Conservation (phyloP, 1,284 basidiomycete species). For the Austropuccinia psidii region DNA sequence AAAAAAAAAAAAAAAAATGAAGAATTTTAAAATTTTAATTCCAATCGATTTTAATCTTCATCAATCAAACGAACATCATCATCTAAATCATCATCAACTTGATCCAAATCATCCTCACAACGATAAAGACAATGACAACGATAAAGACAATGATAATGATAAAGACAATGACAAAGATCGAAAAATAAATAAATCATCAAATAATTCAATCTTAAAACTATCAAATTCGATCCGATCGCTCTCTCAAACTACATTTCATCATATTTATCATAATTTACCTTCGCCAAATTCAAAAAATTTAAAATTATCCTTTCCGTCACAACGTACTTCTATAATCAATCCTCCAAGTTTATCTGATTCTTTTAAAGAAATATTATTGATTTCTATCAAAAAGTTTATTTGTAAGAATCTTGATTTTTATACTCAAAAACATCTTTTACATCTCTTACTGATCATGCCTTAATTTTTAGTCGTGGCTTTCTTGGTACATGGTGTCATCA, state of each 20-base stretch:
- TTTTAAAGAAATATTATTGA: conserved; percentile 10
- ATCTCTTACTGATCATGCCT: background rate
- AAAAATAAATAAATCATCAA: no score
- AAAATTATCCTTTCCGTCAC: background rate
- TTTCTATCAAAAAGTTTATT: conserved; percentile 26
- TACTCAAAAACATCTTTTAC: background rate
- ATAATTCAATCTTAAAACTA: no score
- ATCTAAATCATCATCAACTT: background rate
- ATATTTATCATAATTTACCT: conserved; percentile 14
- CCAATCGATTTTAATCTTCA: no score
- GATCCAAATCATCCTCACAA: no score
- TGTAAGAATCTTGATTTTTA: background rate
- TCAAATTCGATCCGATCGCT: conserved; percentile 9
- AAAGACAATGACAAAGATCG: no score
- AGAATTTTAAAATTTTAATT: no score
- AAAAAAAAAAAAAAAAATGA: no score
- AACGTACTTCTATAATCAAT: conserved; percentile 27
- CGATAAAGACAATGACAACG: no score
- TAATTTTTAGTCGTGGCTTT: conserved; percentile 19
- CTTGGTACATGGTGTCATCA: conserved; percentile 27
- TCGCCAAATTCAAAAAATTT: no score
- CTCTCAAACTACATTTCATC: conserved; percentile 16
- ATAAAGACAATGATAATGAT: no score
- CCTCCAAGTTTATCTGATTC: conserved; percentile 20
- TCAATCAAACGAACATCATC: background rate